Evolutionary conservation across 2,329 filamentous ascomycete species (phyloP), one percentile per base, ranked within the genome.

Genomic region (Parafenestella ontariensis): DNA sequence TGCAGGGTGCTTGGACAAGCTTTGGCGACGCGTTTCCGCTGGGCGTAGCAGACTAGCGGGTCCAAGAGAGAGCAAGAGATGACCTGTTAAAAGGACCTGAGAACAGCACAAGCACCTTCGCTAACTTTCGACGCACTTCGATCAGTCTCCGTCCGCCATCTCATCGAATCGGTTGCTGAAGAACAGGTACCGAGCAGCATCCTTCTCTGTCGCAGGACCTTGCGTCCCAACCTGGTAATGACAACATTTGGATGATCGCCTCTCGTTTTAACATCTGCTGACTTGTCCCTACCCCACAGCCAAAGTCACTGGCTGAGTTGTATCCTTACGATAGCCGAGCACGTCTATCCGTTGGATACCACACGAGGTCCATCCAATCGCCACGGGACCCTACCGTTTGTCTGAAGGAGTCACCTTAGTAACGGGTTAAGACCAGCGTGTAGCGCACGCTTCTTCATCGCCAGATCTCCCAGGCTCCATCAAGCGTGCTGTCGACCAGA

Each of bases 1-100:
- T 70, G 67, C 66, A 66, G 46, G 50, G 56, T 62, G 66, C 66
- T 74, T 64, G 60, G 64, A 56, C 69, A 65, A 69, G 63, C 57
- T 70, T 69, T 69, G 66, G 62, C 61, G 50, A 69, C 63, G 59
- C 59, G 59, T 57, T 33, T 56, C 59, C 64, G 62, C 59, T 63
- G 66, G 60, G 52, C 52, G 65, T 66, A 58, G 52, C 58, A 60
- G 58, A n/a, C 57, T 69, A 69, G 62, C 54, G 60, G 59, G 44
- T 50, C 47, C 50, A 39, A 48, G 45, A 58, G 49, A 63, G 62
- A 46, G 64, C 58, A 49, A 54, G 33, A 48, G 46, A 41, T 57
- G 47, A 37, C 49, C 52, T 53, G 55, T 64, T 63, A 61, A 65
- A 56, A 52, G 58, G 39, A 61, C 55, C 50, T 37, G 48, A 46